Evolutionary conservation across 2,329 filamentous ascomycete species (phyloP).

Genomic region (Cladosporium colombiae): DNA sequence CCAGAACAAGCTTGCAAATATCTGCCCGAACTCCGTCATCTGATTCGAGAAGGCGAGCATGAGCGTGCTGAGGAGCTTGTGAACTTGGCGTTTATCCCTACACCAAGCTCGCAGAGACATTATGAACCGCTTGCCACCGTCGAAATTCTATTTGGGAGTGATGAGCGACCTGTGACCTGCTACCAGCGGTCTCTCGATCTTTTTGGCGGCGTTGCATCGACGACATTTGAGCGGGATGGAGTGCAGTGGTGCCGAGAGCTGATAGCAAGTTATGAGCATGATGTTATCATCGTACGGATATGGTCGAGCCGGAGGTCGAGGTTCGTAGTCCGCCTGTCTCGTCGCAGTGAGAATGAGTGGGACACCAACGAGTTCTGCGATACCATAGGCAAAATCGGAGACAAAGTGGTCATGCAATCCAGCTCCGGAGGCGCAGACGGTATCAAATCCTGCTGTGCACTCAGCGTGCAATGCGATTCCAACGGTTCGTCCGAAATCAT

Average conservation of each 20-base stretch:
- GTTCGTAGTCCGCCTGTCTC: constrained; percentile 37
- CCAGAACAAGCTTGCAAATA: constrained; percentile 38
- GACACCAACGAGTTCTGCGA: constrained; percentile 50
- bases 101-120: constrained; percentile 49
- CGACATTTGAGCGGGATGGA: constrained; percentile 41
- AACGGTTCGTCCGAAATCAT: background rate
- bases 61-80: constrained; percentile 46
- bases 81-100: constrained; percentile 47
- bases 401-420: background rate
- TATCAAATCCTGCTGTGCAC: background rate
- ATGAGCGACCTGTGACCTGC: constrained; percentile 34
- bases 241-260: constrained; percentile 41
- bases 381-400: constrained; percentile 39
- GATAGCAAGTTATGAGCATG: constrained; percentile 47
- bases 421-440: background rate
- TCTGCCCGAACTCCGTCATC: constrained; percentile 42
- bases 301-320: constrained; percentile 25
- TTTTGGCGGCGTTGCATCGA: constrained; percentile 38
- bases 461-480: background rate
- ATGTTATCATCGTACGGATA: constrained; percentile 42
- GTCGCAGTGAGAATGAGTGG: constrained; percentile 46
- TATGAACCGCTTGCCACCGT: constrained; percentile 41
- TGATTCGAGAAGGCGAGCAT: constrained; percentile 45
- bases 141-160: constrained; percentile 27
- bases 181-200: constrained; percentile 48